Evolutionary conservation across 768 basidiomycete genomes (phyloP).

Genomic region (Lactarius indigo): DNA sequence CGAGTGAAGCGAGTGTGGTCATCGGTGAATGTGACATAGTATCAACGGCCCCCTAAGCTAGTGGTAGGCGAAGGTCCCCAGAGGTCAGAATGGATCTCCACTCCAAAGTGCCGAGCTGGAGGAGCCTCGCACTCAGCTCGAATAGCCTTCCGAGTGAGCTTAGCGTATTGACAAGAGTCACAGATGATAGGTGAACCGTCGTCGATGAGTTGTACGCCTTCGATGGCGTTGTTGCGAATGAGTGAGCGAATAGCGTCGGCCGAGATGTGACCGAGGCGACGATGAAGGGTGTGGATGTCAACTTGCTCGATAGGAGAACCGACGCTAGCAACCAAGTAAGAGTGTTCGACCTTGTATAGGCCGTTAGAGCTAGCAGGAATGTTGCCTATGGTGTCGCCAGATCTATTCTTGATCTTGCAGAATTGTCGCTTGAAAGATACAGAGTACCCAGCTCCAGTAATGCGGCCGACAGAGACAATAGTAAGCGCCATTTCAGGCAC

Average conservation of each 20-base stretch:
- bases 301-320: too few relatives aligned
- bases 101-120: too few relatives aligned
- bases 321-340: neutral
- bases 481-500: slow-evolving; percentile 20
- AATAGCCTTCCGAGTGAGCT: too few relatives aligned
- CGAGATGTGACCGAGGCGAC: slow-evolving; percentile 5
- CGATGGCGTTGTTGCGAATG: too few relatives aligned
- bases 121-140: too few relatives aligned
- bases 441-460: slow-evolving; percentile 1
- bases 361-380: neutral
- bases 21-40: neutral
- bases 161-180: too few relatives aligned
- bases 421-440: neutral
- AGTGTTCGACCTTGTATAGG: too few relatives aligned
- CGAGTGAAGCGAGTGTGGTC: neutral
- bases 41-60: neutral
- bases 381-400: neutral
- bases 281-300: neutral
- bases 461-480: slow-evolving; percentile 20
- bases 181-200: too few relatives aligned
- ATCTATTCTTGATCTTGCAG: neutral
- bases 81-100: too few relatives aligned
- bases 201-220: too few relatives aligned
- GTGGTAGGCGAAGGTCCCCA: too few relatives aligned
- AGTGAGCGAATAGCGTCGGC: too few relatives aligned